These are phyloP conservation scores for Verticillium nubilum DNA, from an alignment of 2,329 filamentous ascomycete species.

Conservation along the genomic window DNA sequence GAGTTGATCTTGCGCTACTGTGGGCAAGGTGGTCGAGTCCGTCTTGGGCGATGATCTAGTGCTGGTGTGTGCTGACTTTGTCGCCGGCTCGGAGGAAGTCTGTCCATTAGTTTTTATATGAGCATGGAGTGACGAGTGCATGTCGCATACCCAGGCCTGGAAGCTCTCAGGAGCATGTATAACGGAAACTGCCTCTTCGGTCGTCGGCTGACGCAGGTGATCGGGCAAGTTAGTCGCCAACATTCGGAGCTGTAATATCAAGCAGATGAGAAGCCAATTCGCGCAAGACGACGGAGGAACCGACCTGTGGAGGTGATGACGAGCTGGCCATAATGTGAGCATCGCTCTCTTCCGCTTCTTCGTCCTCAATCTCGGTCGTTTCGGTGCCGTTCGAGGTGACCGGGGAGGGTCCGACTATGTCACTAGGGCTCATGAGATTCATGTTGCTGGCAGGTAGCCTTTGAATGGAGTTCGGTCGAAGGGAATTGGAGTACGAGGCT, in stretches of 20 bases:
- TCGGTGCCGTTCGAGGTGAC: constrained; percentile 82
- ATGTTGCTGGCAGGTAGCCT: constrained; percentile 45
- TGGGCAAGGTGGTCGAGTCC: constrained; percentile 28
- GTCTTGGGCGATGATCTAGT: constrained; percentile 30
- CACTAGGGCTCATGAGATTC: constrained; percentile 56
- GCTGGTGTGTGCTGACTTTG: constrained; percentile 26
- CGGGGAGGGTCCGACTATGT: constrained; percentile 74
- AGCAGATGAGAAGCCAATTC: not conserved
- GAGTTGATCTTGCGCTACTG: constrained; percentile 25
- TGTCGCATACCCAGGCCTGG: constrained; percentile 62
- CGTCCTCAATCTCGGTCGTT: constrained; percentile 79
- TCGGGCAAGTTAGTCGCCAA: constrained; percentile 53
- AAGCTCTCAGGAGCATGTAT: constrained; percentile 88
- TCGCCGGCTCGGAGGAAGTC: constrained; percentile 34
- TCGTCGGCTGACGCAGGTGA: constrained; percentile 50
- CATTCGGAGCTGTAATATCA: constrained; percentile 37
- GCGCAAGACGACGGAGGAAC: constrained; percentile 5
- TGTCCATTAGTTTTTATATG: constrained; percentile 15
- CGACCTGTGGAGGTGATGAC: constrained; percentile 31
- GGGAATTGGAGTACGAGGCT: constrained; percentile 33
- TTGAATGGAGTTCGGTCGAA: constrained; percentile 46
- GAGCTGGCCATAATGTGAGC: constrained; percentile 28
- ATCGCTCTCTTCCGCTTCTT: constrained; percentile 57
- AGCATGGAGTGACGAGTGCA: not conserved
- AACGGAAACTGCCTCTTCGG: constrained; percentile 80